Conservation (phyloP, 2,329 filamentous ascomycete species). For the Apiospora kogelbergensis region DNA sequence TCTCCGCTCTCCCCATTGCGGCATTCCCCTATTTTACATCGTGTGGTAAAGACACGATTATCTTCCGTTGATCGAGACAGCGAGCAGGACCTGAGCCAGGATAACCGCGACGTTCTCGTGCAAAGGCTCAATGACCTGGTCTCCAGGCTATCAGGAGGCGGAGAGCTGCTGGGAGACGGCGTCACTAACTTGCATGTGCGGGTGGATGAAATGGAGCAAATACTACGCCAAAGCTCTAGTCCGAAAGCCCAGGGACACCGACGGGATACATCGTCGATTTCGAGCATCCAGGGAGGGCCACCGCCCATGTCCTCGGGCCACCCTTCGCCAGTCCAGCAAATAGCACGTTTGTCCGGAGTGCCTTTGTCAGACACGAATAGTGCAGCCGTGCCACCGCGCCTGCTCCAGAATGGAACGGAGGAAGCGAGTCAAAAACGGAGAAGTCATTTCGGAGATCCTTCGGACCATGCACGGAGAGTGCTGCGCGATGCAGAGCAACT, state of each 20-base stretch:
- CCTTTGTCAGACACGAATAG: not conserved
- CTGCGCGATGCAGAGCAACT: constrained; percentile 44
- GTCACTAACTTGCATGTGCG: constrained; percentile 39
- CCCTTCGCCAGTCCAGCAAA: not conserved
- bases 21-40: not conserved
- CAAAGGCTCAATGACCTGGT: constrained; percentile 34
- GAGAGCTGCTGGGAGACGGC: constrained; percentile 26
- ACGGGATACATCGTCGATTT: not conserved
- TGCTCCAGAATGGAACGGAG: not conserved
- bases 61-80: not conserved
- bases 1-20: constrained; percentile 7
- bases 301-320: not conserved
- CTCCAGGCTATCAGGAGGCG: constrained; percentile 21
- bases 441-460: constrained; percentile 13
- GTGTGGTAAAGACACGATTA: not conserved
- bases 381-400: not conserved
- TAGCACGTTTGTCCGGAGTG: not conserved
- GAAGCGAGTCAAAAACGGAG: not conserved
- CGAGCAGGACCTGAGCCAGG: constrained; percentile 22
- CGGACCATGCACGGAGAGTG: constrained; percentile 32
- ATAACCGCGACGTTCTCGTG: constrained; percentile 47
- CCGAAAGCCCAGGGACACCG: constrained; percentile 9
- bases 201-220: constrained; percentile 43
- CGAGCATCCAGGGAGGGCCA: not conserved
- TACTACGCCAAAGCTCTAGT: constrained; percentile 17